phyloP scores from a whole-genome alignment of 2,329 filamentous ascomycete species.

The Massarina eburnea region DNA sequence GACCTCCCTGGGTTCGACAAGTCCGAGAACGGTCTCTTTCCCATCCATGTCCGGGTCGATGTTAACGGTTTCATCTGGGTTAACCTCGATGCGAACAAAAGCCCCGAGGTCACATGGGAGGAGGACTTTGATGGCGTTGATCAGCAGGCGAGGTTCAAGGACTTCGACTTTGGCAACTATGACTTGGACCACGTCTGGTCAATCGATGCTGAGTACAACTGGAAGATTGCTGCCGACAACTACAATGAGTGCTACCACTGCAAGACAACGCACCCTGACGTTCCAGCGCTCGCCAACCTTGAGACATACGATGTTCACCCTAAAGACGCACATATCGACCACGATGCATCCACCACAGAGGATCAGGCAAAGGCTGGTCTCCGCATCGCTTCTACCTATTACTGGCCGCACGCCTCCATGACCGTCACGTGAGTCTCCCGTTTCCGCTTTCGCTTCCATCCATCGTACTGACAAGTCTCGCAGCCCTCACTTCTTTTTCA shows the following conservation, averaged over 20 bases:
- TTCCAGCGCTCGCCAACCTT: slow-evolving; percentile 56
- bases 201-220: slow-evolving; percentile 17
- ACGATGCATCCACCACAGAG: slow-evolving; percentile 12
- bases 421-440: slow-evolving; percentile 14
- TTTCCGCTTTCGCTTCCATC: background rate
- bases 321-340: slow-evolving; percentile 11
- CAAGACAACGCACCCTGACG: slow-evolving; percentile 58
- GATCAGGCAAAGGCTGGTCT: slow-evolving; percentile 8
- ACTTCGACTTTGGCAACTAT: slow-evolving; percentile 12
- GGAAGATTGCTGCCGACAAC: slow-evolving; percentile 50
- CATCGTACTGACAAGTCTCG: background rate
- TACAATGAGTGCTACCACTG: slow-evolving; percentile 67
- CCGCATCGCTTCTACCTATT: slow-evolving; percentile 14
- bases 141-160: slow-evolving; percentile 9
- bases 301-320: slow-evolving; percentile 47
- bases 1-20: slow-evolving; percentile 40
- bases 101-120: slow-evolving; percentile 13
- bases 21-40: slow-evolving; percentile 27
- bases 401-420: slow-evolving; percentile 17
- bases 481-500: slow-evolving; percentile 59
- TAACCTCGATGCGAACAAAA: slow-evolving; percentile 21
- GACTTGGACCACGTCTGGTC: slow-evolving; percentile 16
- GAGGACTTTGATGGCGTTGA: slow-evolving; percentile 12
- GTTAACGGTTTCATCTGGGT: slow-evolving; percentile 28
- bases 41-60: slow-evolving; percentile 25